Evolutionary conservation across 768 basidiomycete species (phyloP).

Genomic region (Floccularia luteovirens): DNA sequence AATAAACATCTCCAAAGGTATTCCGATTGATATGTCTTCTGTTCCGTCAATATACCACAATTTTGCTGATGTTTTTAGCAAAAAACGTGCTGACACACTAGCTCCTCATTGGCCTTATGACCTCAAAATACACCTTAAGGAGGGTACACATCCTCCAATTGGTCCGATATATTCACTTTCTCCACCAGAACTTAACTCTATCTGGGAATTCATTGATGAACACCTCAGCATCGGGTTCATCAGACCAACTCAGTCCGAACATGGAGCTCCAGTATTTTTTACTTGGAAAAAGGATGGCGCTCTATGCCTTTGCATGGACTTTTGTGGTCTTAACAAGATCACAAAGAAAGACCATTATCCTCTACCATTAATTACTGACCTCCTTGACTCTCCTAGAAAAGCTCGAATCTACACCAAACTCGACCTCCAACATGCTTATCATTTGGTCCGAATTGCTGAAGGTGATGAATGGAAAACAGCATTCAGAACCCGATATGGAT

Average conservation of each 20-base stretch:
- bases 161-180: no score
- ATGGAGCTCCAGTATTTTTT: no score
- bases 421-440: slow-evolving; percentile 24
- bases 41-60: not conserved
- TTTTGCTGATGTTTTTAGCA: slow-evolving; percentile 1
- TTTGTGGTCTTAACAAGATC: slow-evolving; percentile 8
- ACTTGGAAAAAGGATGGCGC: not conserved
- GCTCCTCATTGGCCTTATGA: slow-evolving; percentile 6
- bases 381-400: slow-evolving; percentile 18
- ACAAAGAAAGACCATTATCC: slow-evolving; percentile 19
- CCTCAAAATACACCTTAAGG: slow-evolving; percentile 2
- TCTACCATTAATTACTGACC: slow-evolving; percentile 19
- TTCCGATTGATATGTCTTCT: not conserved
- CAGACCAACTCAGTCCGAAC: not conserved
- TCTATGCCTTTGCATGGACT: slow-evolving; percentile 3
- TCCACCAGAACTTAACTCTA: not conserved
- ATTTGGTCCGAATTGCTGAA: no score
- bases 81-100: slow-evolving; percentile 1
- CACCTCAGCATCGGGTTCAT: not conserved
- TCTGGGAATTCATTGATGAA: slow-evolving; percentile 1
- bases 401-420: no score
- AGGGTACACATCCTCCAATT: not conserved
- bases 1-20: not conserved
- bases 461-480: slow-evolving; percentile 32
- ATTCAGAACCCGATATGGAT: slow-evolving; percentile 22